Evolutionary conservation across 305 asterid species (phyloP), one percentile per base, ranked within the genome.

Genomic region (Fraxinus greggii): DNA sequence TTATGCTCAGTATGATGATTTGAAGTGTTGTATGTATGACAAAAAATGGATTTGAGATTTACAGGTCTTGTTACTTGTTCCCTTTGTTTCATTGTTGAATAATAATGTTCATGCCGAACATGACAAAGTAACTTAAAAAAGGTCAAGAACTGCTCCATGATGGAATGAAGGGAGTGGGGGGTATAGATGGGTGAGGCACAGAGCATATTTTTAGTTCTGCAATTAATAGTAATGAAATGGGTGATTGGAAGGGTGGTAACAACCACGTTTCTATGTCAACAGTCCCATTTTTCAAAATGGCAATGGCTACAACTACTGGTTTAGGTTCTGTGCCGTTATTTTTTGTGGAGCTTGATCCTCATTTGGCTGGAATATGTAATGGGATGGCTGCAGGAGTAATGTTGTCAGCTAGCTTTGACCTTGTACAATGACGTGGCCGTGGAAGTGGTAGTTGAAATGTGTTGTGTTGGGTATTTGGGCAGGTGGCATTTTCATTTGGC

Each of bases 361-460:
- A 95, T 69, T 92, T 95, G 97, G 93, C 97, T 54, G 99, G 99
- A 76, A 88, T 94, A 83, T 94, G 99, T 90, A 95, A 95, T 17
- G 98, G 99, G 74, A 94, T 95, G 92, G 98, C 99, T 75, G 97
- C 95, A 63, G 99, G 99, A 77, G 99, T 95, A 77, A 95, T 95
- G 99, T 84, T 95, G 80, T 98, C 97, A 40, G 99, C 99, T 28
- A 95, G 98, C 89, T 95, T 95, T 89, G 99, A 95, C 84, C 99
- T 95, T 80, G 89, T 95, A 85, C 95, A 92, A 84, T 97, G 99
- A 38, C 98, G 91, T 86, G 91, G 78, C 79, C 98, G 94, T 85
- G 97, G 99, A 77, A 91, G 97, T 88, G 97, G 99, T 73, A 89
- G 92, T 90, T 94, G 97, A 98, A 45, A 12, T 45, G 54, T 3